Evolutionary conservation across 2,329 filamentous ascomycete species (phyloP), one percentile per base, ranked within the genome.

Genomic region (Cercospora sp.): DNA sequence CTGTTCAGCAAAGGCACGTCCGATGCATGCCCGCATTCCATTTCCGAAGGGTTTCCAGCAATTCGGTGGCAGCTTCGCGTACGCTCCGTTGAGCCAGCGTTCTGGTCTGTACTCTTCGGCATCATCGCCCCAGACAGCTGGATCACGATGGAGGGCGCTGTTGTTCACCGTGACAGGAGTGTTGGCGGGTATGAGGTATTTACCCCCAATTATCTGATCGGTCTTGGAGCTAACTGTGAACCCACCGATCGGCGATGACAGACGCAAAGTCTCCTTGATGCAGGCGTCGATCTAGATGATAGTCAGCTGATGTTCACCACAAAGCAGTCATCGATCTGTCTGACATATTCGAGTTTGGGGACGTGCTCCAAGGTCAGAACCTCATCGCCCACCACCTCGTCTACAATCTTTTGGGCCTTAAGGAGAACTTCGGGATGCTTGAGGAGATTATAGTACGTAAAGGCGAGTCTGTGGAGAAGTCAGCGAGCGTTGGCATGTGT

Each of bases 181-280:
- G 6, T 76, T 78, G 7, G 74, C 68, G 9, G 72, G 75, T 53
- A 83, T 73, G 7, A 76, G 68, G 66, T 81, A 83, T 60, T 80
- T 81, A 5, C 78, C 80, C 36, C 73, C 79, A 1, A 80, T 36
- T 9, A 70, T 57, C 13, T 67, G 57, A 20, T 70, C 67, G 51
- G 79, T 76, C 60, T 79, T 71, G 2, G 66, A 67, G 18, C 48
- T 33, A 3, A 66, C 60, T 2, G 65, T 65, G n/a, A 60, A 58
- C 0, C 64, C 60, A 12, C 53, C 62, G 28, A 69, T 64, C 1
- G 70, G 64, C 68, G 79, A 88, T 86, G 0, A 84, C 82, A 0
- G 86, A 85, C 0, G 86, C 85, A 0, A 86, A 82, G 85, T 81
- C 74, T 88, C 86, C 62, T 84, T 82, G 28, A 88, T 76, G 28